These are phyloP conservation scores for Teratosphaeria zuluensis DNA, from an alignment of 2,329 filamentous ascomycete genomes.

Conservation along the genomic window DNA sequence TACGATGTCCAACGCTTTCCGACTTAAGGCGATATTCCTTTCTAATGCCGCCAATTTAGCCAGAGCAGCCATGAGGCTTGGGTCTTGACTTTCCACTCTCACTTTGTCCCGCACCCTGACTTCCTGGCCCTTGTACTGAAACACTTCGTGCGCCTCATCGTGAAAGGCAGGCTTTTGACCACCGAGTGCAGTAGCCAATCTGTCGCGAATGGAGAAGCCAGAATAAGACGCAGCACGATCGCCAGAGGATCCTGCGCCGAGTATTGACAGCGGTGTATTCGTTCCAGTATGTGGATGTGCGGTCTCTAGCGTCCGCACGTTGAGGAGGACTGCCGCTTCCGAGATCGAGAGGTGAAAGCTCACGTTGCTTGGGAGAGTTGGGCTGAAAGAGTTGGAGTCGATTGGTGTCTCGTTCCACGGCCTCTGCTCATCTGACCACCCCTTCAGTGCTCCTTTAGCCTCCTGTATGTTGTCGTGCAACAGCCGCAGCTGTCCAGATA, in stretches of 20 bases:
- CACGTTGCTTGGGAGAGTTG: slow-evolving; percentile 55
- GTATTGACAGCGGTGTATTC: slow-evolving; percentile 22
- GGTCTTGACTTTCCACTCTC: slow-evolving; percentile 79
- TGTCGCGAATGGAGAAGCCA: slow-evolving; percentile 49
- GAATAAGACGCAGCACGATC: slow-evolving; percentile 31
- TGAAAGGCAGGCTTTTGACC: slow-evolving; percentile 29
- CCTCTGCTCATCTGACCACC: slow-evolving; percentile 38
- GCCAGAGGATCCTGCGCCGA: background rate
- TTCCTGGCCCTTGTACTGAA: slow-evolving; percentile 58
- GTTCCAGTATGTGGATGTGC: slow-evolving; percentile 23
- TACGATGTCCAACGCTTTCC: slow-evolving; percentile 64
- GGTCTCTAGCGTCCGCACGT: slow-evolving; percentile 61
- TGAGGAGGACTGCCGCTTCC: slow-evolving; percentile 47
- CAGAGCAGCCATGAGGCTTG: slow-evolving; percentile 70
- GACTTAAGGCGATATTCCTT: slow-evolving; percentile 59
- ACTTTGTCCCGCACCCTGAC: slow-evolving; percentile 87
- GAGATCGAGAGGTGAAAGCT: slow-evolving; percentile 56
- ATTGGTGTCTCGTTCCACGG: slow-evolving; percentile 48
- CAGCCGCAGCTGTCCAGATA: slow-evolving; percentile 48
- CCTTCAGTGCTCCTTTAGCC: slow-evolving; percentile 50
- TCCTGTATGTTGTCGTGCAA: slow-evolving; percentile 53
- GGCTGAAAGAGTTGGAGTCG: slow-evolving; percentile 50
- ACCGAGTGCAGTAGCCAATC: slow-evolving; percentile 40
- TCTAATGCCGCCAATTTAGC: slow-evolving; percentile 74
- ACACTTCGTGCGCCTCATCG: slow-evolving; percentile 65